These are phyloP conservation scores for Cucumis hystrix DNA, from an alignment of 306 rosid species.

Conservation along the genomic window DNA sequence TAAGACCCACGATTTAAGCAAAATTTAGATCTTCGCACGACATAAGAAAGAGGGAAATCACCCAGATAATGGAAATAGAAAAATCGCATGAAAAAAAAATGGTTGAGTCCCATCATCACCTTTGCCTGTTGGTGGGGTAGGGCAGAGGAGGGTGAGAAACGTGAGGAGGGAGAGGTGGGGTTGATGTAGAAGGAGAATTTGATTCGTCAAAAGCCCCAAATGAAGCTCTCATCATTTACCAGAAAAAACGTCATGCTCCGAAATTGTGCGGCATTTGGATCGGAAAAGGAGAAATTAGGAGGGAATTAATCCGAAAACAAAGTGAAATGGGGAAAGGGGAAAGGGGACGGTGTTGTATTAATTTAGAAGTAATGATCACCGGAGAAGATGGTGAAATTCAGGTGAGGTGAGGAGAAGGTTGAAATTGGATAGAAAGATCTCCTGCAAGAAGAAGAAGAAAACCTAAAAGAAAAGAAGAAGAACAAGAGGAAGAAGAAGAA, in stretches of 20 bases:
- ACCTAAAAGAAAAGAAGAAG: not conserved
- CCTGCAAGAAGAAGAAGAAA: not conserved
- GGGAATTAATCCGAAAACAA: not conserved
- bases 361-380: not conserved
- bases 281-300: not conserved
- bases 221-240: conserved; percentile 8
- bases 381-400: not conserved
- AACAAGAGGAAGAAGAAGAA: not conserved
- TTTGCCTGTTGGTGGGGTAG: conserved; percentile 1
- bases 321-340: not conserved
- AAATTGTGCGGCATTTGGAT: conserved; percentile 7
- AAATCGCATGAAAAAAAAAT: not conserved
- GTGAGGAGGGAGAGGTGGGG: conserved; percentile 7
- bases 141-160: conserved; percentile 2
- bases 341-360: not conserved
- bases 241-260: conserved; percentile 7
- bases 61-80: not conserved
- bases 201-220: conserved; percentile 10
- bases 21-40: not conserved
- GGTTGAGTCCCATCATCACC: not conserved
- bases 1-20: not conserved
- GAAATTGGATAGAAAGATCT: not conserved
- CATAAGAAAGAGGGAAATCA: not conserved
- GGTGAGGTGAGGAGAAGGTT: not conserved
- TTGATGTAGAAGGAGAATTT: conserved; percentile 12